Base-by-base conservation (phyloP, 805 yeast species). In the Tetrapisispora taiwanensis region DNA sequence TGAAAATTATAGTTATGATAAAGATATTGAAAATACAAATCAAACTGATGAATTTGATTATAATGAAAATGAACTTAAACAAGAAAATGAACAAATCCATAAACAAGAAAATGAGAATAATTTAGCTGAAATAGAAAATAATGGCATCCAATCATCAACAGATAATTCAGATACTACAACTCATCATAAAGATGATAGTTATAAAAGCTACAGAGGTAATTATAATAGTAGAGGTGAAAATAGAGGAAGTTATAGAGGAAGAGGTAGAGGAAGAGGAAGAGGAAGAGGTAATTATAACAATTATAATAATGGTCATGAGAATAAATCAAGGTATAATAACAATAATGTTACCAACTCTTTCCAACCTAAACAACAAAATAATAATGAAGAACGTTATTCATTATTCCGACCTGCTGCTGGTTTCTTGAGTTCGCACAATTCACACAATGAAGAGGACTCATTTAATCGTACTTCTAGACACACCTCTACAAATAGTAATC, bases 391-490 rank as follows among this genome's bases (percentile, higher is more conserved):
- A 41, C 50, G 48, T 17, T 54, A 53, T 44, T 58, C 63, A 14
- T 45, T 59, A 28, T 60, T 60, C 42, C 55, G 55, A 42, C 65
- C 65, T 34, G 65, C 65, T 19, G 58, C 62, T 47, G 60, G 63
- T 36, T 60, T 60, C 46, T 47, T 60, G 36, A 45, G 52, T 33
- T 34, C 41, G 34, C 26, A 31, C 28, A 30, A 24, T 36, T 36
- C 36, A 6, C 8, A 9, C 20, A 32, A 17, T 17, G 22, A 37
- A 5, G 33, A 34, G 8, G 33, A 19, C 15, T 30, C 46, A 8
- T 43, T 46, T 18, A 47, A 46, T 28, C 48, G 51, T 2, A 46
- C 45, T 39, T 42, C 33, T 8, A 49, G 47, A 28, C 45, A 40
- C 14, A 12, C 30, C 14, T 12, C 13, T 30, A 41, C 32, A 36